Evolutionary conservation across 805 yeast species (phyloP), one percentile per base, ranked within the genome.

Genomic region (Kodamaea neixiangensis): DNA sequence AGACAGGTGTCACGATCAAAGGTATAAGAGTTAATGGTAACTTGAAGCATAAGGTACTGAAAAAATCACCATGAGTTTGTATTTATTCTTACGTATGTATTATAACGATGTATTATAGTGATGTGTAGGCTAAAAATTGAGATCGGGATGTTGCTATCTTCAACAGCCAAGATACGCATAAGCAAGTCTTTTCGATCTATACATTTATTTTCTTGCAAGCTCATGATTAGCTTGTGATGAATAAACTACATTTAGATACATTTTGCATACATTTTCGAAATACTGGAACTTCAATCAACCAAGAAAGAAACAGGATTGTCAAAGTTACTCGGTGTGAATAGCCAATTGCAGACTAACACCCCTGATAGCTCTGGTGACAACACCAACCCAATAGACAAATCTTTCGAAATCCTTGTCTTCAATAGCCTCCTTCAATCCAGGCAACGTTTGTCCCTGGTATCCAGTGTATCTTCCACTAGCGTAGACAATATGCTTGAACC

Each of bases 401-500:
- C 76, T 67, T 14, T 73, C 77, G 41, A 76, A 69, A 53, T 84
- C 80, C 0, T 54, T 59, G 38, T 72, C 78, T 46, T 69, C 75
- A 11, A 83, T 54, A 0, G 87, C 81, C 52, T 84, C 89, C 31
- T 69, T 65, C 18, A 86, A 65, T 0, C 86, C 85, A 1, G 92
- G 89, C 42, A 85, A 67, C 0, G 82, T 71, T 46, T 75, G 80
- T 1, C 81, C 82, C 1, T 70, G 68, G 46, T 69, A 71, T 0
- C 87, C 88, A 11, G 78, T 71, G 25, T 56, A 68, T 53, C 79
- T 69, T 45, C 82, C 78, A 7, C 89, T 84, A 2, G 87, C 87
- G 63, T 75, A 83, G 0, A 86, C 68, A 21, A 83, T 70, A 65
- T 86, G 89, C 61, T 77, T 83, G 72, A 83, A 79, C 86, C 87